phyloP scores from a whole-genome alignment of 768 basidiomycete species.

The Tubosaeta sp. region DNA sequence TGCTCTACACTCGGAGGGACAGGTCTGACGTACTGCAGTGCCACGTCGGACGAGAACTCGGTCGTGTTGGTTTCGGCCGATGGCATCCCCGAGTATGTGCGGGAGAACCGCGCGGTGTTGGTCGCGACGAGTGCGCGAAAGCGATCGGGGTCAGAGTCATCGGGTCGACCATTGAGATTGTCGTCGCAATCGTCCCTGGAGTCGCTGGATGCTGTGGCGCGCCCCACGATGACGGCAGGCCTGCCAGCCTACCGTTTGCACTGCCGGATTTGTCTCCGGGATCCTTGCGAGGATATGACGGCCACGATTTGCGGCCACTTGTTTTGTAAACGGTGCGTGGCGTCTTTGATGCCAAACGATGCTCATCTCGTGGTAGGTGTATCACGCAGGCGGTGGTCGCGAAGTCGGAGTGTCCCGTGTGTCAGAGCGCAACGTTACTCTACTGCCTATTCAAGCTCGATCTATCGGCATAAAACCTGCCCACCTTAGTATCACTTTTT shows the following conservation, averaged over 20 bases:
- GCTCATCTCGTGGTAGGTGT: conserved; percentile 36
- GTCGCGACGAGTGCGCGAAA: conserved; percentile 26
- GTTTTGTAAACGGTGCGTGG: conserved; percentile 50
- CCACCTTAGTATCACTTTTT: no score
- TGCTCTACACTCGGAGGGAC: background rate
- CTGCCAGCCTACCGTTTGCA: conserved; percentile 31
- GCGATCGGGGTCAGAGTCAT: background rate
- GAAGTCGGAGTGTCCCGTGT: conserved; percentile 48
- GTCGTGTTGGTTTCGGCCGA: conserved; percentile 29
- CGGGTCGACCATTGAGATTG: conserved; percentile 13
- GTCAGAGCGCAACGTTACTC: conserved; percentile 44
- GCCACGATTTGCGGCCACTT: conserved; percentile 62
- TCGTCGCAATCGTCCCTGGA: conserved; percentile 24
- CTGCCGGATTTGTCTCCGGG: conserved; percentile 46
- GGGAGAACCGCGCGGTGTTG: conserved; percentile 28
- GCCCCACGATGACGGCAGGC: background rate
- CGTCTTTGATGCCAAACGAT: background rate
- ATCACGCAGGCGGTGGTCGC: conserved; percentile 47
- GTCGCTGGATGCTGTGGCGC: conserved; percentile 11
- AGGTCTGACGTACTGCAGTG: conserved; percentile 5
- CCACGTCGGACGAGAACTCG: conserved; percentile 18
- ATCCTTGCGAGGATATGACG: conserved; percentile 50
- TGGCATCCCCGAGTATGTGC: conserved; percentile 28
- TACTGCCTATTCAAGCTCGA: conserved; percentile 58
- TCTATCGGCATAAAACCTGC: conserved; percentile 20